Evolutionary conservation across 1,139 yeast species (phyloP), one percentile per base, ranked within the genome.

Genomic region (Geotrichum citri-aurantii): DNA sequence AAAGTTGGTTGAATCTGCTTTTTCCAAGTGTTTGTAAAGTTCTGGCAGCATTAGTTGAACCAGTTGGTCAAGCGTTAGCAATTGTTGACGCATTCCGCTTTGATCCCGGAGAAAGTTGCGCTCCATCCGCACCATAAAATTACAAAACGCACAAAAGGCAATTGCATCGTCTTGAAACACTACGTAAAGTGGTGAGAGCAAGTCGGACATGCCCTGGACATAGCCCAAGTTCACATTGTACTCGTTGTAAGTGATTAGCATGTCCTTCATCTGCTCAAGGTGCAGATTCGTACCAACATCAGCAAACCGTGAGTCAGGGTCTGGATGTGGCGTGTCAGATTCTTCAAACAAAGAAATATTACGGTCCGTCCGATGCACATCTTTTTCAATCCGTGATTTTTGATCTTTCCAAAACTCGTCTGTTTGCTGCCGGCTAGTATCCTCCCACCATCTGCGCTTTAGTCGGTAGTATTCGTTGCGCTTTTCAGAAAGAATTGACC

Each of bases 131-230:
- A 88, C 91, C 99, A 95, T 93, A 66, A 90, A 89, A 53, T 85
- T 82, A 21, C 83, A 79, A 75, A 93, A 93, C 19, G 93, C 86
- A 95, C 97, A 91, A 71, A 93, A 93, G 2, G 96, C 79, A 37
- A 90, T 69, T 0, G 85, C 77, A 66, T 92, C 97, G 70, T 92
- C 96, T 67, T 84, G 84, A 50, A 89, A 75, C 7, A 84, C 80
- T 50, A 84, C 88, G 69, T 91, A 95, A 5, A 93, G 73, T 0
- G 98, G 98, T 0, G 97, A 86, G 48, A 95, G 76, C 58, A 93
- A 76, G 71, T 93, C 99, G 8, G 95, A 85, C 99, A 93, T 93
- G 1, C 99, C 99, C 74, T 93, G 99, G 24, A 93, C 97, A 69
- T 93, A 93, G 0, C 99, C 99, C 65, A 95, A 75, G 65, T 90